Base-by-base conservation (phyloP, 1,284 basidiomycete genomes). In the Rhodotorula sp. region DNA sequence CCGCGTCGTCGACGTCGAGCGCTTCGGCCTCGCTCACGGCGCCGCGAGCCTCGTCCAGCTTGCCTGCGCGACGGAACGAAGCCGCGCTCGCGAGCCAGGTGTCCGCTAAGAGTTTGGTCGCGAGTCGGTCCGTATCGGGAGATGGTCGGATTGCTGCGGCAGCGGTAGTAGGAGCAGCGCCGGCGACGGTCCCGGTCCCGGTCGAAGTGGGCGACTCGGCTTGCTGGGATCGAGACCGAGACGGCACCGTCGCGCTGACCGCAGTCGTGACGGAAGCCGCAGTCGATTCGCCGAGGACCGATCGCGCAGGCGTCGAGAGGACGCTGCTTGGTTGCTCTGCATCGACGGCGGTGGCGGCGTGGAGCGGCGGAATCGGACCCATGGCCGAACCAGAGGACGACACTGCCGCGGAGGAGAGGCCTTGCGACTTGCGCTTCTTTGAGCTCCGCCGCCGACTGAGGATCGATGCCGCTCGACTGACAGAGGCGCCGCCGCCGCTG, bases 11-110 rank as follows among this genome's bases (percentile, higher is more conserved):
- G 54, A 51, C 22, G 64, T 79, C 44, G 72, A 88, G 85, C 8
- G 89, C 87, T 80, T 99, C 95, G 0, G 95, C 96, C 81, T 99
- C 95, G 79, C 95, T 91, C 61, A 98, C 93, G 4, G 95, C 90
- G 15, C 88, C 93, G 68, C 89, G 87, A 4, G 91, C 88, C 78
- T 98, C 92, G 70, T 95, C 91, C 66, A 91, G 86, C 82, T 95
- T 94, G 17, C 91, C 91, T 60, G 90, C 84, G 67, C 95, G 84
- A 46, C 96, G 85, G 83, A 97, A 99, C 0, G 91, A 95, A 7
- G 96, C 94, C 0, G 95, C 93, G 4, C 89, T 90, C 85, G 93
- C 91, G 10, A 98, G 82, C 95, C 95, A 99, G 29, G 98, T 82
- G 75, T 93, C 88, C 67, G 90, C 91, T 67, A 98, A 82, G 48